These are phyloP conservation scores for Vitis amurensis DNA, from an alignment of 164 flowering plant genomes.

Conservation along the genomic window DNA sequence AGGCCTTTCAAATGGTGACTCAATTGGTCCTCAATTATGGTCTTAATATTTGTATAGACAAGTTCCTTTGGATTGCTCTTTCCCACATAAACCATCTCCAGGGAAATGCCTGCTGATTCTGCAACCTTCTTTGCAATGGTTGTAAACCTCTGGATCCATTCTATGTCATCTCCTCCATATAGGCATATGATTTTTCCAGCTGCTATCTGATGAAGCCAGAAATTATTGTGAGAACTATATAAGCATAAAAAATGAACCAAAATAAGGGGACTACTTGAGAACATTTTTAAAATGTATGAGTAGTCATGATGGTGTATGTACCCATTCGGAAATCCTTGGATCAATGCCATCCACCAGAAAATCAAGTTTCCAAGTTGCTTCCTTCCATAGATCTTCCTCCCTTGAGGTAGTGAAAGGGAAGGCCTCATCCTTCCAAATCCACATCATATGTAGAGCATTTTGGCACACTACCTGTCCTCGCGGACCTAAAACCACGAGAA, in stretches of 20 bases:
- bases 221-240: too few species aligned
- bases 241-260: too few species aligned
- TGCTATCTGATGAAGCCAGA: neutral
- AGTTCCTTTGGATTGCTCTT: neutral
- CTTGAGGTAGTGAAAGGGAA: conserved; percentile 17
- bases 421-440: conserved; percentile 22
- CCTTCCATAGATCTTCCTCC: conserved; percentile 21
- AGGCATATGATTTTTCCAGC: neutral
- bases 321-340: conserved; percentile 12
- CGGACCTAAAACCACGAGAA: conserved; percentile 21
- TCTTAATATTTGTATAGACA: neutral
- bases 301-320: conserved; percentile 5
- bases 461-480: conserved; percentile 14
- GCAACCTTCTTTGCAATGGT: neutral
- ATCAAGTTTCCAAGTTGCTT: conserved; percentile 21
- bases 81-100: conserved; percentile 3
- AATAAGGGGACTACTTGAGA: too few species aligned
- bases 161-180: neutral
- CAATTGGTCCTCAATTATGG: conserved; percentile 2
- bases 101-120: neutral
- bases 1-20: conserved; percentile 13
- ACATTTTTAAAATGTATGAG: too few species aligned
- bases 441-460: conserved; percentile 28
- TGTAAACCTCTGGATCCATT: neutral
- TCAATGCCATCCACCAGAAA: conserved; percentile 21